Conservation (phyloP, 306 rosid species). For the Purshia tridentata region DNA sequence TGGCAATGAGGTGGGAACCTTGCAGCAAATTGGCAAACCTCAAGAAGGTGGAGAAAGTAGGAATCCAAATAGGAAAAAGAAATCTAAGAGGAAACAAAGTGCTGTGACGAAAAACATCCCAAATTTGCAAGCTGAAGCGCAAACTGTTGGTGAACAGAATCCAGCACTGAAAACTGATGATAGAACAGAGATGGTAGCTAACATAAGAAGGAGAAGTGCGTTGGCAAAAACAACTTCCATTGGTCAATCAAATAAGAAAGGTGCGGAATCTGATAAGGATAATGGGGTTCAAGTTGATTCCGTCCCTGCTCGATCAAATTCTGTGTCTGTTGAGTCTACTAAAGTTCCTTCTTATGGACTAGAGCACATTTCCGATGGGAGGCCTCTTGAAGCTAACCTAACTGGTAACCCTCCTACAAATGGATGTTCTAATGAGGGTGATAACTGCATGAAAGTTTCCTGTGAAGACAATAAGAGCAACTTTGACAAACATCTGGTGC, state of each 20-base stretch:
- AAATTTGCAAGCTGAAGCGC: conserved; percentile 37
- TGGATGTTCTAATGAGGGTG: conserved; percentile 18
- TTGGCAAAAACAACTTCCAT: conserved; percentile 19
- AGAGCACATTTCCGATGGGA: conserved; percentile 11
- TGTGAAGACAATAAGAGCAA: conserved; percentile 1
- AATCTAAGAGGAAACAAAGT: conserved; percentile 45
- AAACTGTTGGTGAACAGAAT: conserved; percentile 25
- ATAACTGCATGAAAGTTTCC: conserved; percentile 16
- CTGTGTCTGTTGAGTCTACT: conserved; percentile 17
- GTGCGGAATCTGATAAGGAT: conserved; percentile 2
- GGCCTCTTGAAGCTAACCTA: conserved; percentile 22
- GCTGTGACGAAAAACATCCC: conserved; percentile 32
- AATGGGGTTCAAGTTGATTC: conserved; percentile 23
- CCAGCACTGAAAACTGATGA: conserved; percentile 25
- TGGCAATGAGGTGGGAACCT: conserved; percentile 29
- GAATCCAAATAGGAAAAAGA: conserved; percentile 38
- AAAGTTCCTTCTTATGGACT: conserved; percentile 9
- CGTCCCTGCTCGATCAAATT: conserved; percentile 21
- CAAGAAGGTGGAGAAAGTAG: conserved; percentile 32
- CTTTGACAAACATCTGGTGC: conserved; percentile 21
- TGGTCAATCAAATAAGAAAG: conserved; percentile 26
- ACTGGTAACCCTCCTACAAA: conserved; percentile 9
- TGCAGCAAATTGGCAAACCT: conserved; percentile 33
- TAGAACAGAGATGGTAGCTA: conserved; percentile 15
- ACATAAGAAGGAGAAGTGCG: conserved; percentile 19